Evolutionary conservation across 1,284 basidiomycete species (phyloP).

Genomic region (Sutorius eximius): DNA sequence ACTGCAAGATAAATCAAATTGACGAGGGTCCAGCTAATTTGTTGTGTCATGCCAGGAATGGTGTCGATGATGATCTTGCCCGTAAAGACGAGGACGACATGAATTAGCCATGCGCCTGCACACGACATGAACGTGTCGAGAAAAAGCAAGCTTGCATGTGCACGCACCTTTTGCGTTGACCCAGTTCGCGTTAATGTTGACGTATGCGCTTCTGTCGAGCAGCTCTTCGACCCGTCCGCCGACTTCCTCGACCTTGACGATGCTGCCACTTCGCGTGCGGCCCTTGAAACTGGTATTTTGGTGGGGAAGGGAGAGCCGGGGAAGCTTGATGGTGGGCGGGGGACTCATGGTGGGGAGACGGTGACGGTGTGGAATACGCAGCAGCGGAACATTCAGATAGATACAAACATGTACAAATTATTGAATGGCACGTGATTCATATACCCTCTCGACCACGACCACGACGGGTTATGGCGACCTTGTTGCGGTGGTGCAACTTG

Average conservation of each 20-base stretch:
- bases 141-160: not conserved
- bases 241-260: slow-evolving; percentile 88
- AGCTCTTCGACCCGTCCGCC: slow-evolving; percentile 77
- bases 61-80: slow-evolving; percentile 95
- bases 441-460: not conserved
- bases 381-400: not conserved
- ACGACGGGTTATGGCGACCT: slow-evolving; percentile 31
- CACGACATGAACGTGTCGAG: slow-evolving; percentile 3
- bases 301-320: slow-evolving; percentile 45
- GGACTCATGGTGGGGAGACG: slow-evolving; percentile 40
- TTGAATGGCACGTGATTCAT: slow-evolving; percentile 18
- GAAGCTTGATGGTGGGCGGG: slow-evolving; percentile 49
- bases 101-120: slow-evolving; percentile 95
- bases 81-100: slow-evolving; percentile 87
- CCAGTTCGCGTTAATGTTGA: slow-evolving; percentile 96
- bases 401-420: slow-evolving; percentile 24
- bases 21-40: slow-evolving; percentile 94
- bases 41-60: slow-evolving; percentile 90
- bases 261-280: slow-evolving; percentile 72
- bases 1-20: slow-evolving; percentile 93
- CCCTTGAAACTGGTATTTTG: slow-evolving; percentile 41
- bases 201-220: slow-evolving; percentile 79
- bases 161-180: slow-evolving; percentile 91
- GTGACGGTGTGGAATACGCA: not conserved
- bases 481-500: slow-evolving; percentile 69